These are phyloP conservation scores for Silene uniflora DNA, from an alignment of 148 eudicot genomes.

Conservation along the genomic window DNA sequence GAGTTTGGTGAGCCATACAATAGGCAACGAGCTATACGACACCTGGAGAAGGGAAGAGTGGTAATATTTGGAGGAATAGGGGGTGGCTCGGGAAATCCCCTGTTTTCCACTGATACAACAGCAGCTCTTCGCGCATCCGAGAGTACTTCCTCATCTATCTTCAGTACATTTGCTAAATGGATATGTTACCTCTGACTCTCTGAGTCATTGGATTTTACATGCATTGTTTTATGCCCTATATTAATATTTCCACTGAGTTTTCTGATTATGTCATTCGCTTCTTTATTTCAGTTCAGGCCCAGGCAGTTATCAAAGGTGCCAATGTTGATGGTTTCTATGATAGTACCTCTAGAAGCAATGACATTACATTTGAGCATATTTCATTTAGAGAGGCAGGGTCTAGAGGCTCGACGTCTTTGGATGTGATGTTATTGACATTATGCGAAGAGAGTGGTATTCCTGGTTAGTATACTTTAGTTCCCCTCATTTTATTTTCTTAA, in stretches of 20 bases:
- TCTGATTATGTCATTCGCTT: background rate
- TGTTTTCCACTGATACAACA: slow-evolving; percentile 90
- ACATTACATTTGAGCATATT: slow-evolving; percentile 62
- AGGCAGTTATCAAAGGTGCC: slow-evolving; percentile 83
- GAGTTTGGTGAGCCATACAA: slow-evolving; percentile 88
- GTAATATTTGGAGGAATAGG: slow-evolving; percentile 97
- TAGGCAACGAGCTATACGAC: slow-evolving; percentile 79
- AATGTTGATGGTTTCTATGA: slow-evolving; percentile 63
- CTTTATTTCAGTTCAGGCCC: slow-evolving; percentile 73
- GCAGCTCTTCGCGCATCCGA: slow-evolving; percentile 98
- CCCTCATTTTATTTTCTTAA: background rate
- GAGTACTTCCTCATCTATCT: slow-evolving; percentile 40
- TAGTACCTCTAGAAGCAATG: slow-evolving; percentile 56
- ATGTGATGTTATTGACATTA: slow-evolving; percentile 77
- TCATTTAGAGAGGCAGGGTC: slow-evolving; percentile 84
- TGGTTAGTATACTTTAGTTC: slow-evolving; percentile 43
- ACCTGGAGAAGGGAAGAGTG: slow-evolving; percentile 90
- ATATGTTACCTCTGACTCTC: background rate
- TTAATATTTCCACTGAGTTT: background rate
- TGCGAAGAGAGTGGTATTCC: slow-evolving; percentile 91
- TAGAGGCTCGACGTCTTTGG: slow-evolving; percentile 70
- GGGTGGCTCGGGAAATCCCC: slow-evolving; percentile 88
- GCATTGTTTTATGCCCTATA: background rate
- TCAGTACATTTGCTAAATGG: slow-evolving; percentile 1
- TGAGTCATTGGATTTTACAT: background rate